These are phyloP conservation scores for Gynochthodes officinalis DNA, from an alignment of 257 asterid species.

Conservation along the genomic window DNA sequence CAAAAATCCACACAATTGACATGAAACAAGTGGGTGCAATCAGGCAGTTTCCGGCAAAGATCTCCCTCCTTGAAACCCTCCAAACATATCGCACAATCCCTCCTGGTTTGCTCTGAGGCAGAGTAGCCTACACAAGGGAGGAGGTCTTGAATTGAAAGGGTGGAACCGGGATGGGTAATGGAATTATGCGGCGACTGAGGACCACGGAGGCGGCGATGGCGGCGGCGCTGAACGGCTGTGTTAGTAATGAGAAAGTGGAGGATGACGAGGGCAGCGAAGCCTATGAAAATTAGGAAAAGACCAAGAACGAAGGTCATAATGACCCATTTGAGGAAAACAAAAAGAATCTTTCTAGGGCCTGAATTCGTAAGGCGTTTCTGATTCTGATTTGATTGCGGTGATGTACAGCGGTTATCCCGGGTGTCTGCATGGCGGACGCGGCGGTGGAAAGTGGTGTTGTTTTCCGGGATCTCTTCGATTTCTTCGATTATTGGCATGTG, in stretches of 20 bases:
- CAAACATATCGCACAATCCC: slow-evolving; percentile 81
- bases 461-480: slow-evolving; percentile 12
- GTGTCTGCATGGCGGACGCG: not conserved
- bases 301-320: slow-evolving; percentile 58
- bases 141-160: slow-evolving; percentile 8
- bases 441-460: not conserved
- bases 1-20: slow-evolving; percentile 68
- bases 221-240: slow-evolving; percentile 54
- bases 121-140: slow-evolving; percentile 39
- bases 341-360: slow-evolving; percentile 45
- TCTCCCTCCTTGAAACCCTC: slow-evolving; percentile 68
- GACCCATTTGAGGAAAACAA: slow-evolving; percentile 60
- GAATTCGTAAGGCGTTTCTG: slow-evolving; percentile 30
- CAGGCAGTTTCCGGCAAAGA: slow-evolving; percentile 50
- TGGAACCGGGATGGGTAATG: not conserved
- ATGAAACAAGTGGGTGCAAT: slow-evolving; percentile 73
- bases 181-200: slow-evolving; percentile 5
- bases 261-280: slow-evolving; percentile 80
- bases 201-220: slow-evolving; percentile 27
- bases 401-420: not conserved
- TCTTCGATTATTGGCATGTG: slow-evolving; percentile 33
- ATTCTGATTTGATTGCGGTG: slow-evolving; percentile 11
- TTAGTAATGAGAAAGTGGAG: slow-evolving; percentile 67
- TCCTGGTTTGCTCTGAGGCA: slow-evolving; percentile 25
- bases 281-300: slow-evolving; percentile 76